These are phyloP conservation scores for Candida gigantensis DNA, from an alignment of 1,139 yeast species.

Conservation along the genomic window DNA sequence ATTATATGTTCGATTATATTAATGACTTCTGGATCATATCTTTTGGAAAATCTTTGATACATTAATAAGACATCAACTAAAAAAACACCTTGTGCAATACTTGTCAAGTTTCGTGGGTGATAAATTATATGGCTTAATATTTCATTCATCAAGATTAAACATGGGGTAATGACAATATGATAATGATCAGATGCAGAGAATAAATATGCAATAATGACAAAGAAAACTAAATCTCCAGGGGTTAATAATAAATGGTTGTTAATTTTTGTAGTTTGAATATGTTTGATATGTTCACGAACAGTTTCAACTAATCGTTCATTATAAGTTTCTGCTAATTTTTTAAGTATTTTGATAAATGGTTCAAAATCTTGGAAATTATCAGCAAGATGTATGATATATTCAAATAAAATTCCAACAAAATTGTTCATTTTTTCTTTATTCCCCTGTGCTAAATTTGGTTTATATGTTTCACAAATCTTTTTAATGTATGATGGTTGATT, in stretches of 20 bases:
- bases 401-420: slow-evolving; percentile 65
- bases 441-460: slow-evolving; percentile 78
- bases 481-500: slow-evolving; percentile 54
- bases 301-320: slow-evolving; percentile 60
- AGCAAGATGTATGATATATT: slow-evolving; percentile 58
- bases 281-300: slow-evolving; percentile 33
- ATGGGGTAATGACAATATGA: slow-evolving; percentile 87
- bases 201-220: slow-evolving; percentile 68
- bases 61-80: slow-evolving; percentile 63
- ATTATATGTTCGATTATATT: slow-evolving; percentile 59
- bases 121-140: slow-evolving; percentile 41
- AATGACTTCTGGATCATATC: slow-evolving; percentile 79
- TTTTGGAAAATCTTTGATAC: slow-evolving; percentile 78
- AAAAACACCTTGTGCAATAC: slow-evolving; percentile 49
- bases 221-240: slow-evolving; percentile 63
- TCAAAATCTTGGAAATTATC: slow-evolving; percentile 26
- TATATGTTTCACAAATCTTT: slow-evolving; percentile 59
- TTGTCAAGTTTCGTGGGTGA: slow-evolving; percentile 33
- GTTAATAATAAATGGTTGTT: slow-evolving; percentile 28
- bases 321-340: slow-evolving; percentile 64
- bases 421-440: slow-evolving; percentile 73
- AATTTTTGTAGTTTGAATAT: slow-evolving; percentile 54
- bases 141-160: slow-evolving; percentile 72
- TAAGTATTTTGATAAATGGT: slow-evolving; percentile 51
- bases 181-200: slow-evolving; percentile 96